A percentile compares a stretch with the other conserved stretches of the same genome.
Evolutionary conservation across 495 filamentous ascomycete species (phyloP).

Genomic region (Talaromyces wortmannii): DNA sequence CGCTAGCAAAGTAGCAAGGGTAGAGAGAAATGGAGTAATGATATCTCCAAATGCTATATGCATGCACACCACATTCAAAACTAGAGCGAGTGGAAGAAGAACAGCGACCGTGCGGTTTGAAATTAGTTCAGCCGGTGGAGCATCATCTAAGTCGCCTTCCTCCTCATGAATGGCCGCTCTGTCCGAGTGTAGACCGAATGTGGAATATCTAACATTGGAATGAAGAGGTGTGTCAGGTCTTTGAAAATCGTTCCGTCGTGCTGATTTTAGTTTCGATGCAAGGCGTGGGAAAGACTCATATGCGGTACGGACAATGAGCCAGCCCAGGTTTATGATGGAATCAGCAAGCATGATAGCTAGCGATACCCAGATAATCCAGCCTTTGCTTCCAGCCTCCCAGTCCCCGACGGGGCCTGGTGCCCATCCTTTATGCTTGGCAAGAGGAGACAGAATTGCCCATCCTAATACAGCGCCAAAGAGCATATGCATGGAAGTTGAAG

Average conservation of each 20-base stretch:
- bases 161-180: constrained; percentile 11
- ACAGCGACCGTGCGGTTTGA: constrained; percentile 63
- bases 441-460: constrained; percentile 85
- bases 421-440: constrained; percentile 83
- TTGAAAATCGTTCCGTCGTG: constrained; percentile 9
- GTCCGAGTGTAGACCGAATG: constrained; percentile 21
- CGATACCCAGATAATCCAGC: constrained; percentile 96
- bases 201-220: constrained; percentile 34
- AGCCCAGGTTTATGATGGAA: constrained; percentile 79
- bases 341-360: constrained; percentile 96
- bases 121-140: constrained; percentile 76
- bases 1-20: constrained; percentile 78
- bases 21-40: constrained; percentile 58
- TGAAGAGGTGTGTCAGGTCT: constrained; percentile 7
- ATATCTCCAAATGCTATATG: constrained; percentile 68
- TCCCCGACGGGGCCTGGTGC: constrained; percentile 78
- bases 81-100: constrained; percentile 66
- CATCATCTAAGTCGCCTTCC: constrained; percentile 53
- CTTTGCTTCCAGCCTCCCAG: constrained; percentile 89
- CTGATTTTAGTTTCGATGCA: constrained; percentile 27
- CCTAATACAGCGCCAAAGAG: constrained; percentile 83
- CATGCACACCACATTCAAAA: constrained; percentile 74
- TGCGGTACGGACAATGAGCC: constrained; percentile 53
- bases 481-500: constrained; percentile 92
- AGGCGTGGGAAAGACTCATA: constrained; percentile 39